Evolutionary conservation across 148 eudicot species (phyloP).

Genomic region (Chenopodium suecicum): DNA sequence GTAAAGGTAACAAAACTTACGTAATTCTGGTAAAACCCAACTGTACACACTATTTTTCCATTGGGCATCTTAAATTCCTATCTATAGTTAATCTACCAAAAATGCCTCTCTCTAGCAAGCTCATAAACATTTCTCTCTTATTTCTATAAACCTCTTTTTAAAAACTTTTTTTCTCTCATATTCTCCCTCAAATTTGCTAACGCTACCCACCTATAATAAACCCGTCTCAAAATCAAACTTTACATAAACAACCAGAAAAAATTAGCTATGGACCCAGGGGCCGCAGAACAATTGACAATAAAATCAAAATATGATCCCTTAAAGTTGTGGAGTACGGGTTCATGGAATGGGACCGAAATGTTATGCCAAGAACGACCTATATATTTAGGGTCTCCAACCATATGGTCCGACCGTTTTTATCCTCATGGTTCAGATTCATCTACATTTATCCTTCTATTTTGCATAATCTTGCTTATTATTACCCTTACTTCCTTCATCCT

Average conservation of each 20-base stretch:
- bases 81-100: background rate
- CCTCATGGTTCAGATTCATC: constrained; percentile 15
- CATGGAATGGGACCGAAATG: constrained; percentile 3
- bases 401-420: background rate
- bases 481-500: constrained; percentile 1
- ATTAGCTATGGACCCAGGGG: too few relatives aligned
- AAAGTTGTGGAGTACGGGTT: background rate
- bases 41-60: constrained; percentile 2
- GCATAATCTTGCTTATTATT: background rate
- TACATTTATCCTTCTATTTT: background rate
- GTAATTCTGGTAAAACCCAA: background rate
- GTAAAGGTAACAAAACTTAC: too few relatives aligned
- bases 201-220: background rate
- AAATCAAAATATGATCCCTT: background rate
- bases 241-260: too few relatives aligned
- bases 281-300: background rate
- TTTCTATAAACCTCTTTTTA: background rate
- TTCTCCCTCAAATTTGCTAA: background rate
- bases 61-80: background rate
- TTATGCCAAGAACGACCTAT: constrained; percentile 9
- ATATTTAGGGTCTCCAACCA: constrained; percentile 4
- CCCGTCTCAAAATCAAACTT: background rate
- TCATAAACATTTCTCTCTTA: background rate
- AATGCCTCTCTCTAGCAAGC: background rate
- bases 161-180: background rate